Evolutionary conservation across 2,329 filamentous ascomycete species (phyloP).

Genomic region (Ceratocystis diversiconidia): DNA sequence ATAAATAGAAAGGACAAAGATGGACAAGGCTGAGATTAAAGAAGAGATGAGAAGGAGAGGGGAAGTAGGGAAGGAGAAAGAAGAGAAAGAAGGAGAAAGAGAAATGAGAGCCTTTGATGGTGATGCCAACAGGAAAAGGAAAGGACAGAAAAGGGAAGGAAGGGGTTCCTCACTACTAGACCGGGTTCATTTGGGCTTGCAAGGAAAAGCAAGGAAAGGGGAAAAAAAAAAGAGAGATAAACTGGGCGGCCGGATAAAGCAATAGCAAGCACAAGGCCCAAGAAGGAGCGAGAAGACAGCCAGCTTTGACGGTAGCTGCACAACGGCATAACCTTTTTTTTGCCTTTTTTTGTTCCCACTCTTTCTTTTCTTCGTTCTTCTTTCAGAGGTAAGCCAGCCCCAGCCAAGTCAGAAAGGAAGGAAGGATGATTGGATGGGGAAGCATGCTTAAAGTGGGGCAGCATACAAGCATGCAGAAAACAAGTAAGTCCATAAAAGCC

Average conservation of each 20-base stretch:
- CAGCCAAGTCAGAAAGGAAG: background rate
- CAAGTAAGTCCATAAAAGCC: background rate
- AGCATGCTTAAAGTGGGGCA: background rate
- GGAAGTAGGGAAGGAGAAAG: background rate
- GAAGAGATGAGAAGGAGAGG: background rate
- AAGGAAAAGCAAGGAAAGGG: background rate
- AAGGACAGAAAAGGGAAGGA: background rate
- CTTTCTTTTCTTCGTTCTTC: background rate
- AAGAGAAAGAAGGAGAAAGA: background rate
- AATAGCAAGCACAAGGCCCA: background rate
- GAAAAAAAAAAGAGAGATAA: background rate
- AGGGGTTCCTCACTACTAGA: background rate
- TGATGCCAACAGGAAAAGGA: slow-evolving; percentile 4
- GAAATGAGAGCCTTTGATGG: background rate
- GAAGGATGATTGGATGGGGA: background rate
- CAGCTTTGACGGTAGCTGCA: background rate
- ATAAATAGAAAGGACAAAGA: background rate
- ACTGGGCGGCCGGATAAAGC: background rate
- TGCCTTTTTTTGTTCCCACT: background rate
- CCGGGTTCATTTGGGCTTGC: no score
- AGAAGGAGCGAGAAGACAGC: slow-evolving; percentile 4
- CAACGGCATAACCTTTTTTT: background rate
- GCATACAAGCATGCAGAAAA: background rate
- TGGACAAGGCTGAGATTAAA: slow-evolving; percentile 7
- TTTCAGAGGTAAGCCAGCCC: background rate